A percentile compares a stretch with the other conserved stretches of the same genome.
Conservation (phyloP, 2,329 filamentous ascomycete genomes). For the Fusarium sacchari region DNA sequence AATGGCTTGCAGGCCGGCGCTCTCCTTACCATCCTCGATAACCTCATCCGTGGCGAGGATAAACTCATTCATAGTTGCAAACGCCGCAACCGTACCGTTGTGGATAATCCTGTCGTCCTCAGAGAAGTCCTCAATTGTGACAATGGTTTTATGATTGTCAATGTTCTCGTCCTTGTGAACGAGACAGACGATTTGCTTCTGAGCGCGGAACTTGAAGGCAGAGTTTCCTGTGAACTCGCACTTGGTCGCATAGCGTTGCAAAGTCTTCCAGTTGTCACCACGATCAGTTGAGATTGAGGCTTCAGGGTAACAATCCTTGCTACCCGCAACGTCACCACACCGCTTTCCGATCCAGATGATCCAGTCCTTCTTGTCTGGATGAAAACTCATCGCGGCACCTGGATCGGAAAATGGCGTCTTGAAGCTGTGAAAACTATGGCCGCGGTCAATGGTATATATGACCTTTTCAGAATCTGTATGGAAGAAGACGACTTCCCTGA, state of each 20-base stretch:
- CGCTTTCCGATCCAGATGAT: slow-evolving; percentile 87
- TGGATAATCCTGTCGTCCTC: slow-evolving; percentile 64
- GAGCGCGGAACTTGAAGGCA: slow-evolving; percentile 63
- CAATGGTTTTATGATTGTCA: slow-evolving; percentile 72
- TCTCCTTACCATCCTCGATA: slow-evolving; percentile 64
- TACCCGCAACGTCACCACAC: slow-evolving; percentile 65
- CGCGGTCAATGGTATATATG: slow-evolving; percentile 85
- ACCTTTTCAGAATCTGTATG: slow-evolving; percentile 73
- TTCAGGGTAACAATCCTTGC: slow-evolving; percentile 72
- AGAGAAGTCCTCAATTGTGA: slow-evolving; percentile 85
- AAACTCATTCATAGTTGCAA: slow-evolving; percentile 96
- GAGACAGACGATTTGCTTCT: slow-evolving; percentile 69
- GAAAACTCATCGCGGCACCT: slow-evolving; percentile 73
- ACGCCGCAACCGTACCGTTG: slow-evolving; percentile 75
- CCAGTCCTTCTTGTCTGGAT: slow-evolving; percentile 87
- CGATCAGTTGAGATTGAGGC: slow-evolving; percentile 83
- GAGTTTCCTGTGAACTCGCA: slow-evolving; percentile 86
- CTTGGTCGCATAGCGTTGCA: slow-evolving; percentile 78
- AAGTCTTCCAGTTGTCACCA: slow-evolving; percentile 80
- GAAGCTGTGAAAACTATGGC: slow-evolving; percentile 77
- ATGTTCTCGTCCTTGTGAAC: slow-evolving; percentile 65
- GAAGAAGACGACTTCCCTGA: slow-evolving; percentile 89
- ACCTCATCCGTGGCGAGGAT: slow-evolving; percentile 81
- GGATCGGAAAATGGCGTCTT: slow-evolving; percentile 67
- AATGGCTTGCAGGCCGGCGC: slow-evolving; percentile 77